A percentile compares a stretch with the other conserved stretches of the same genome.
Evolutionary conservation across 2,329 filamentous ascomycete species (phyloP).

Genomic region (Albophoma yamanashiensis): DNA sequence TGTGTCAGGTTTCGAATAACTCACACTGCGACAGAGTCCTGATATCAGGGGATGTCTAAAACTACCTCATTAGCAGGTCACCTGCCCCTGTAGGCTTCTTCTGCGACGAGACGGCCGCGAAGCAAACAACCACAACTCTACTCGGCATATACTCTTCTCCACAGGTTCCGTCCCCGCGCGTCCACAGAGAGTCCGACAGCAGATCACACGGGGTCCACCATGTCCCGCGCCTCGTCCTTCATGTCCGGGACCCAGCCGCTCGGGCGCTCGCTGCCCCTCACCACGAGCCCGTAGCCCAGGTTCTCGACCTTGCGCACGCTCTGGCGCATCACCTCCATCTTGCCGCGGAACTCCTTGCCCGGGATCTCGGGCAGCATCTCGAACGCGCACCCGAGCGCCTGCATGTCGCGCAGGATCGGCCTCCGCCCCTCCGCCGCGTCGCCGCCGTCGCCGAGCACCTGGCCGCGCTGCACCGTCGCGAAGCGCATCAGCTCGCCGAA

Average conservation of each 20-base stretch:
- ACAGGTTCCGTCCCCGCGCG: neutral
- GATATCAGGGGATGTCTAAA: neutral
- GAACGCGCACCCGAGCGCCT: slow-evolving; percentile 64
- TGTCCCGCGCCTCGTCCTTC: slow-evolving; percentile 23
- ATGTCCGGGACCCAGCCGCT: slow-evolving; percentile 87
- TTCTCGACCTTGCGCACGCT: slow-evolving; percentile 93
- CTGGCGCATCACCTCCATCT: slow-evolving; percentile 75
- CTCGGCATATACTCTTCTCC: neutral
- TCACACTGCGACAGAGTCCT: too few relatives aligned
- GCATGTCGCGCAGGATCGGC: slow-evolving; percentile 70
- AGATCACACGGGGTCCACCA: slow-evolving; percentile 14
- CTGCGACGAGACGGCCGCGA: too few relatives aligned
- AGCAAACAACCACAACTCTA: neutral
- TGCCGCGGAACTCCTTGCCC: slow-evolving; percentile 55
- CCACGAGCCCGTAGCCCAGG: slow-evolving; percentile 75
- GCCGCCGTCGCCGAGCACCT: slow-evolving; percentile 31
- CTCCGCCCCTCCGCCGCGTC: slow-evolving; percentile 20
- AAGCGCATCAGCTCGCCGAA: slow-evolving; percentile 97
- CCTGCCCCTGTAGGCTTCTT: neutral
- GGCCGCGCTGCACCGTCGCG: slow-evolving; percentile 70
- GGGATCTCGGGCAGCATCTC: slow-evolving; percentile 57
- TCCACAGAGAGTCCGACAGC: neutral
- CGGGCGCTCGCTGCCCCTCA: slow-evolving; percentile 79
- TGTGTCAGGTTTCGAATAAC: too few relatives aligned
- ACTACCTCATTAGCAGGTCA: too few relatives aligned